Percentiles rank a stretch among this genome's conserved stretches.
Evolutionary conservation across 441 rosid species (phyloP).

Genomic region (Croton setiger): DNA sequence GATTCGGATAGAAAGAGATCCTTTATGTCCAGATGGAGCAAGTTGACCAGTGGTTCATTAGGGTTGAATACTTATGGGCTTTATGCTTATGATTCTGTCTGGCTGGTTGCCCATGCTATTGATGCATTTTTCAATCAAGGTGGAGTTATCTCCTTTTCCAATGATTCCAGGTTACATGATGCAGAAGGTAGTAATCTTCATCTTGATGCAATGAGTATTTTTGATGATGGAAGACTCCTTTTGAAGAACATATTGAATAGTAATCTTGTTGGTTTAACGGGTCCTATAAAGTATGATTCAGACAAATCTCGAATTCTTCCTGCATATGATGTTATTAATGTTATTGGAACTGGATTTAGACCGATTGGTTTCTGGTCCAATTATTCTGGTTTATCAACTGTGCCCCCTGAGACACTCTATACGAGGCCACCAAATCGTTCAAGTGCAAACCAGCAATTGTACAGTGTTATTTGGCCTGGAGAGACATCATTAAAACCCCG

Average conservation of each 20-base stretch:
- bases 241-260: constrained; percentile 54
- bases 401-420: constrained; percentile 59
- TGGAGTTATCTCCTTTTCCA: constrained; percentile 69
- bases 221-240: constrained; percentile 54
- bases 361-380: constrained; percentile 89
- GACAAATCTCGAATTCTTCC: constrained; percentile 55
- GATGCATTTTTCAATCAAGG: constrained; percentile 69
- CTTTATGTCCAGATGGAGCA: constrained; percentile 58
- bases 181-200: constrained; percentile 45
- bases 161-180: constrained; percentile 51
- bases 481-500: constrained; percentile 65
- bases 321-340: constrained; percentile 78
- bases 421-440: constrained; percentile 52
- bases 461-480: constrained; percentile 83
- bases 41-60: constrained; percentile 41
- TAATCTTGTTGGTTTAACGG: constrained; percentile 69
- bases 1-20: constrained; percentile 54
- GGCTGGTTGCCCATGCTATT: constrained; percentile 73
- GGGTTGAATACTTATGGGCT: constrained; percentile 77
- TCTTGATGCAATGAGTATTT: constrained; percentile 61
- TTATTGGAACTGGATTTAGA: constrained; percentile 73
- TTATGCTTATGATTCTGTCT: constrained; percentile 83
- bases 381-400: constrained; percentile 65
- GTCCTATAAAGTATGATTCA: constrained; percentile 51
- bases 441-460: constrained; percentile 44